Conservation (phyloP, 768 basidiomycete genomes). For the Boletus rufocinnamomeus region DNA sequence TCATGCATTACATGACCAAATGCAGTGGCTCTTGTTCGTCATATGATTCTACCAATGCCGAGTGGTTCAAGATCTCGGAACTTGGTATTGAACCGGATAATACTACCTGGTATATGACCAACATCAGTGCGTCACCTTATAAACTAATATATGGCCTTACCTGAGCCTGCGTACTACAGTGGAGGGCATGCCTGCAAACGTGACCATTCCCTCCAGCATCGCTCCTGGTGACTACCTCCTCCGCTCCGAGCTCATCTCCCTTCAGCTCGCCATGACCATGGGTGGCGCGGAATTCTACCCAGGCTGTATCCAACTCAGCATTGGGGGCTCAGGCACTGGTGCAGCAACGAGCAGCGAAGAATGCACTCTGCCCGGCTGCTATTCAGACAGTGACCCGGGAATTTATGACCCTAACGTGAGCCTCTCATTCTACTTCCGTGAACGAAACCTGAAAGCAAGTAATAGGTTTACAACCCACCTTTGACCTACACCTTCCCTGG, state of each 20-base stretch:
- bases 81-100: constrained; percentile 41
- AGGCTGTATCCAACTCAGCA: constrained; percentile 31
- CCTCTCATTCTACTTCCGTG: neutral
- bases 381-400: constrained; percentile 67
- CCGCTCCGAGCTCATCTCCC: constrained; percentile 77
- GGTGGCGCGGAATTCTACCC: constrained; percentile 56
- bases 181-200: constrained; percentile 39
- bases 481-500: constrained; percentile 55
- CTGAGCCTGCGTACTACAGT: constrained; percentile 25
- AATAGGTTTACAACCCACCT: constrained; percentile 35
- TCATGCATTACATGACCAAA: constrained; percentile 72
- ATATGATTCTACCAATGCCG: constrained; percentile 56
- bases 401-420: constrained; percentile 54
- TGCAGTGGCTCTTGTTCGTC: constrained; percentile 59
- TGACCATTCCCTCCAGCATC: constrained; percentile 52
- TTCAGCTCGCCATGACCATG: constrained; percentile 56
- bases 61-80: constrained; percentile 76
- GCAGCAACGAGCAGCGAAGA: constrained; percentile 34
- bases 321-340: constrained; percentile 31
- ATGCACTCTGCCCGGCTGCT: constrained; percentile 70
- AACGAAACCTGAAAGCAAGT: neutral
- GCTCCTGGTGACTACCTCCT: constrained; percentile 71
- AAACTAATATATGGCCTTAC: neutral
- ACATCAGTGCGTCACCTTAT: constrained; percentile 44
- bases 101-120: constrained; percentile 50